Conservation (phyloP, 371 early-diverging fungal species). For the Haplosporangium sp. region DNA sequence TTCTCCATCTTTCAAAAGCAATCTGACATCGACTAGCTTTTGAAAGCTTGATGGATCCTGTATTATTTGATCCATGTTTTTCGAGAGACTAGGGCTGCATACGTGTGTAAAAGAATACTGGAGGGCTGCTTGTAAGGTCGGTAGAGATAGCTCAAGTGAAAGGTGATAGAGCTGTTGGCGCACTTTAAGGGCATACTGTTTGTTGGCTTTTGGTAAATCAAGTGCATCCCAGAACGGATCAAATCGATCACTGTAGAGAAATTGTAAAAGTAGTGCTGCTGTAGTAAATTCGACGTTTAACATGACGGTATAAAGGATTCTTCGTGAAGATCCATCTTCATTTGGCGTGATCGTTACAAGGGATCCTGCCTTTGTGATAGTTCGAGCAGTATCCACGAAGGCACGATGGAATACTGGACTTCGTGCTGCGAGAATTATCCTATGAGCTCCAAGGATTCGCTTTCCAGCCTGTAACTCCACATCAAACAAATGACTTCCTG, state of each 20-base stretch:
- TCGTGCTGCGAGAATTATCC: conserved; percentile 58
- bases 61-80: conserved; percentile 25
- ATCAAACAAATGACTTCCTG: conserved; percentile 59
- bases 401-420: conserved; percentile 32
- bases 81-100: conserved; percentile 37
- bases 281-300: conserved; percentile 45
- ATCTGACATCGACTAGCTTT: conserved; percentile 52
- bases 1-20: conserved; percentile 58
- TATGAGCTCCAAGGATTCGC: conserved; percentile 63
- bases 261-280: conserved; percentile 44
- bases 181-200: conserved; percentile 27
- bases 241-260: conserved; percentile 52
- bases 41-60: conserved; percentile 2
- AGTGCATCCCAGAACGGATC: conserved; percentile 50
- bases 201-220: conserved; percentile 22
- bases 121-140: conserved; percentile 47
- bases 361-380: conserved; percentile 14
- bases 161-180: conserved; percentile 54
- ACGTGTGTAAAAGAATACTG: conserved; percentile 47
- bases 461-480: conserved; percentile 52
- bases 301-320: conserved; percentile 15
- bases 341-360: conserved; percentile 22
- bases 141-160: conserved; percentile 30
- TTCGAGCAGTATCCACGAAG: conserved; percentile 26
- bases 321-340: not conserved